Evolutionary conservation across 129 eudicot genomes (phyloP).

Genomic region (Flaveria brownii): DNA sequence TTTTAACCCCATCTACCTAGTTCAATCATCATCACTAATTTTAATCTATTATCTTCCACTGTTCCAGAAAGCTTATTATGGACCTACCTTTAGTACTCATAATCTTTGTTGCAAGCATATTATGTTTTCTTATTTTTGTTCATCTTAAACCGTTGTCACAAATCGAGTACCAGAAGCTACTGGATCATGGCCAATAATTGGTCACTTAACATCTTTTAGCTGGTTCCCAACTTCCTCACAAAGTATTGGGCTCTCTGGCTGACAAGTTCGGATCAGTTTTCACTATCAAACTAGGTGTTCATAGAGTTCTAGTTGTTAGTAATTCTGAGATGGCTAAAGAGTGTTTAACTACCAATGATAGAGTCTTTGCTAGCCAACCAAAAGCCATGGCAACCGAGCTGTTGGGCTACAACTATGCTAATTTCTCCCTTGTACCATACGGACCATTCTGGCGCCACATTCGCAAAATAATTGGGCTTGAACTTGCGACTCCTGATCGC

Average conservation of each 20-base stretch:
- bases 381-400: conserved; percentile 23
- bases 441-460: conserved; percentile 32
- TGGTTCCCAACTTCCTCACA: conserved; percentile 31
- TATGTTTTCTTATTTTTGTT: background rate
- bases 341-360: conserved; percentile 35
- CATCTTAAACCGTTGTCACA: background rate
- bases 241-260: conserved; percentile 26
- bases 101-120: background rate
- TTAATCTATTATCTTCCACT: background rate
- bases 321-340: conserved; percentile 24
- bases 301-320: conserved; percentile 18
- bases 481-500: conserved; percentile 11
- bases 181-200: conserved; percentile 41
- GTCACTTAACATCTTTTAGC: conserved; percentile 26
- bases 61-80: background rate
- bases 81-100: background rate
- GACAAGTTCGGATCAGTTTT: conserved; percentile 38
- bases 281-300: conserved; percentile 27
- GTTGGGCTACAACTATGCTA: conserved; percentile 33
- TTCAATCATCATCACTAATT: background rate
- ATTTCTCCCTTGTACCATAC: conserved; percentile 16
- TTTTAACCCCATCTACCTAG: too few species aligned
- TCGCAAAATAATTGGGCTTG: conserved; percentile 22
- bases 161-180: conserved; percentile 22
- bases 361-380: conserved; percentile 29